These are phyloP conservation scores for Leccinum disarticulatum DNA, from an alignment of 768 basidiomycete species.

Conservation along the genomic window DNA sequence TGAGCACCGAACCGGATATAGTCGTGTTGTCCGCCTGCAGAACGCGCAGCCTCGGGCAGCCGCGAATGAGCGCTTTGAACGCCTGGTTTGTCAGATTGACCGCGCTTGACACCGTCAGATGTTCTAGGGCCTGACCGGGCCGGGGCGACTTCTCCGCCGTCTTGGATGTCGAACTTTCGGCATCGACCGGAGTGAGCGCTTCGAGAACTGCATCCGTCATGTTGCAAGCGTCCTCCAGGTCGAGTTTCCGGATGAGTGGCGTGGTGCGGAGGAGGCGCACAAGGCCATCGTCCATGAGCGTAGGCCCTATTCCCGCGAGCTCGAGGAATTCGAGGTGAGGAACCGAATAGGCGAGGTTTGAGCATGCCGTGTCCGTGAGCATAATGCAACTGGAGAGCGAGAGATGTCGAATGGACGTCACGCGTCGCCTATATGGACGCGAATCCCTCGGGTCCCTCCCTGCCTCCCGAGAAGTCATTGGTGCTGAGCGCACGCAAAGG, in stretches of 20 bases:
- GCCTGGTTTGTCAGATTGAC: too few relatives aligned
- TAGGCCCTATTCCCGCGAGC: slow-evolving; percentile 69
- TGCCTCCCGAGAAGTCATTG: slow-evolving; percentile 54
- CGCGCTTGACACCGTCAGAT: too few relatives aligned
- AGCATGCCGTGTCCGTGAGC: slow-evolving; percentile 74
- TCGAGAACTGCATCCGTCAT: slow-evolving; percentile 73
- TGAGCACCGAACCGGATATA: too few relatives aligned
- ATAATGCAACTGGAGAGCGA: slow-evolving; percentile 67
- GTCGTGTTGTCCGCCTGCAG: too few relatives aligned
- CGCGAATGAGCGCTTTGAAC: too few relatives aligned
- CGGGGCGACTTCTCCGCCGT: too few relatives aligned
- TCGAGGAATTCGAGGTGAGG: slow-evolving; percentile 78
- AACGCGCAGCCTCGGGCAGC: too few relatives aligned
- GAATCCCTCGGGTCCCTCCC: slow-evolving; percentile 57
- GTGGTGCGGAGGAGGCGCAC: slow-evolving; percentile 67
- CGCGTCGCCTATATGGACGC: slow-evolving; percentile 51
- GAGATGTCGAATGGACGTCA: slow-evolving; percentile 72
- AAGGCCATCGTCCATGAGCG: slow-evolving; percentile 73
- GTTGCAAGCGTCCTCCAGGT: slow-evolving; percentile 80
- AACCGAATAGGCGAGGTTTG: slow-evolving; percentile 66
- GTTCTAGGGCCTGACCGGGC: too few relatives aligned
- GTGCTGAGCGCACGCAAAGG: slow-evolving; percentile 46
- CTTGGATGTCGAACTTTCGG: slow-evolving; percentile 1
- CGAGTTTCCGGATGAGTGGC: slow-evolving; percentile 69
- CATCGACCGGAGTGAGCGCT: slow-evolving; percentile 52